Conservation (phyloP, 495 filamentous ascomycete species). For the Lindgomyces ingoldianus region DNA sequence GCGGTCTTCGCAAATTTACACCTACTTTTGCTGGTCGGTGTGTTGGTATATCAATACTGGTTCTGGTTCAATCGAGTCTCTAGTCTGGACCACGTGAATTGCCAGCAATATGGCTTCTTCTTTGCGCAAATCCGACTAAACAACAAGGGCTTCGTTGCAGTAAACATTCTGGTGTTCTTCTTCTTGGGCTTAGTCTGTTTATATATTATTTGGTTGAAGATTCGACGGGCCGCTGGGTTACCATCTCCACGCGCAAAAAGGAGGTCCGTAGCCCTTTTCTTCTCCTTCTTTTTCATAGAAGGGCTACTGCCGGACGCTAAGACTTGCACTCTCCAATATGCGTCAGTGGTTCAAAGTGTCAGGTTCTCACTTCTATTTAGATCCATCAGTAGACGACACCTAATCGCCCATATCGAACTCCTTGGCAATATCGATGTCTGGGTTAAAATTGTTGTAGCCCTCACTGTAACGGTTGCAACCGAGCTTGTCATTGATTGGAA, state of each 20-base stretch:
- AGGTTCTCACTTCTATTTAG: too few relatives aligned
- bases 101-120: slow-evolving; percentile 34
- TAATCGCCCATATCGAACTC: slow-evolving; percentile 6
- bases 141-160: slow-evolving; percentile 10
- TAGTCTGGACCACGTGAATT: slow-evolving; percentile 7
- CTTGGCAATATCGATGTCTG: slow-evolving; percentile 37
- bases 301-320: not conserved
- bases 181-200: slow-evolving; percentile 18
- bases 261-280: too few relatives aligned
- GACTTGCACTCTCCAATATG: not conserved
- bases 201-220: slow-evolving; percentile 14
- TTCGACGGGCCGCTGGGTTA: not conserved
- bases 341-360: too few relatives aligned
- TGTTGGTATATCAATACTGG: slow-evolving; percentile 45
- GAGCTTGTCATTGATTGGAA: slow-evolving; percentile 51
- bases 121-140: slow-evolving; percentile 26
- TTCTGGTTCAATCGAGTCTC: slow-evolving; percentile 43
- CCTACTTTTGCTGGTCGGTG: slow-evolving; percentile 37
- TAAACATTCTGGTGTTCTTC: slow-evolving; percentile 29
- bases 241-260: not conserved
- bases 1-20: slow-evolving; percentile 24
- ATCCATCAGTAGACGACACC: slow-evolving; percentile 6
- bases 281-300: not conserved
- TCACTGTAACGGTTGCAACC: slow-evolving; percentile 41
- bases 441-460: slow-evolving; percentile 39